Evolutionary conservation across 2,329 filamentous ascomycete genomes (phyloP).

Genomic region (Helotiales sp.): DNA sequence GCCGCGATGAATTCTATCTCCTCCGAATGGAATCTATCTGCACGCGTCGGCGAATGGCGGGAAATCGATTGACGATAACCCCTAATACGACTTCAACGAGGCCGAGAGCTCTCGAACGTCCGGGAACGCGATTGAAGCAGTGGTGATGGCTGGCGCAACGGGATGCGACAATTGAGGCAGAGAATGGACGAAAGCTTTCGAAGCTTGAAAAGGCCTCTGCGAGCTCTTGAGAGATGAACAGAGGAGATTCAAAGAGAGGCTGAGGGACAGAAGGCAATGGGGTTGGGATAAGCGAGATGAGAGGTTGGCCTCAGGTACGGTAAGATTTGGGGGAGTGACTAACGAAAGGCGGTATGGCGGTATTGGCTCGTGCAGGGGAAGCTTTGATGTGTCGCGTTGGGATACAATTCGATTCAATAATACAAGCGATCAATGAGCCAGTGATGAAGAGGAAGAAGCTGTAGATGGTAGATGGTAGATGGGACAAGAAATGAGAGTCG

Average conservation of each 20-base stretch:
- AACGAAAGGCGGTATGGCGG: not conserved
- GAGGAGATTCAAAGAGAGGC: slow-evolving; percentile 26
- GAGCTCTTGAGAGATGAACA: slow-evolving; percentile 24
- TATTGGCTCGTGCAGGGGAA: not conserved
- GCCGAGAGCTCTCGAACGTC: slow-evolving; percentile 23
- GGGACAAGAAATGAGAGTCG: not conserved
- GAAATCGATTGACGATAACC: slow-evolving; percentile 18
- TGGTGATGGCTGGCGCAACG: slow-evolving; percentile 21
- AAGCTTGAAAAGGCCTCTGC: slow-evolving; percentile 27
- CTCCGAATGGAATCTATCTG: slow-evolving; percentile 21
- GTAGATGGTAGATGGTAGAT: too few relatives aligned
- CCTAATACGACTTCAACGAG: slow-evolving; percentile 23
- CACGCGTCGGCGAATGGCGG: slow-evolving; percentile 31
- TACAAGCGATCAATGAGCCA: not conserved
- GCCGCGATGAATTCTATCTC: slow-evolving; percentile 17
- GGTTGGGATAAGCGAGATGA: slow-evolving; percentile 10
- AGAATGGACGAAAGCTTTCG: slow-evolving; percentile 18
- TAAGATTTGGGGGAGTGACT: slow-evolving; percentile 1
- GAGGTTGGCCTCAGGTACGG: slow-evolving; percentile 3
- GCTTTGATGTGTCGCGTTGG: not conserved
- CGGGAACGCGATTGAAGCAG: slow-evolving; percentile 22
- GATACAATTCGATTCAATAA: not conserved
- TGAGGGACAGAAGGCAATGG: slow-evolving; percentile 11
- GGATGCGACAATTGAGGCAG: slow-evolving; percentile 35
- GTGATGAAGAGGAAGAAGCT: slow-evolving; percentile 1